phyloP scores from a whole-genome alignment of 495 filamentous ascomycete species.

The Tuber aestivum region DNA sequence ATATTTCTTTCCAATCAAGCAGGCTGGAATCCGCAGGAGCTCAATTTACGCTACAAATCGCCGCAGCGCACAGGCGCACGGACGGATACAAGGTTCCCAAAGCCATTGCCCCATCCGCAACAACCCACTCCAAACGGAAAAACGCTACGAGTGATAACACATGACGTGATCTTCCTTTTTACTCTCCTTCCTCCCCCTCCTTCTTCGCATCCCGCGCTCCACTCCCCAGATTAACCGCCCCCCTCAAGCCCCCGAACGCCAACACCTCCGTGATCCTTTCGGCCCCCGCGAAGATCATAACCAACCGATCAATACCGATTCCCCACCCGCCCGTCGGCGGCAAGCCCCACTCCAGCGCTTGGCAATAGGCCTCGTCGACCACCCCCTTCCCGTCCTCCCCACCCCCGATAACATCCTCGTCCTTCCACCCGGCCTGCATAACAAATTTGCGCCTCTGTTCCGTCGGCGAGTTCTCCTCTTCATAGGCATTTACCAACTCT shows the following conservation, averaged over 20 bases:
- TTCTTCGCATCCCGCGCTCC: constrained; percentile 15
- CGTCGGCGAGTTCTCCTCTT: constrained; percentile 92
- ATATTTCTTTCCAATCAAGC: too few relatives aligned
- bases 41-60: background rate
- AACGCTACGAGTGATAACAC: background rate
- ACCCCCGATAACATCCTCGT: constrained; percentile 29
- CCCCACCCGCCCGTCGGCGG: constrained; percentile 96
- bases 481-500: constrained; percentile 91
- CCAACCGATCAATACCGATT: constrained; percentile 79
- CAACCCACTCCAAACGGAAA: background rate
- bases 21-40: background rate
- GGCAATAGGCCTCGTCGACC: constrained; percentile 77
- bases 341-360: constrained; percentile 77
- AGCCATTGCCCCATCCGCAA: background rate
- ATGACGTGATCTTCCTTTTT: background rate
- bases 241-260: constrained; percentile 74
- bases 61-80: background rate
- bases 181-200: constrained; percentile 12
- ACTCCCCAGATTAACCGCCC: constrained; percentile 37
- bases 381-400: constrained; percentile 38
- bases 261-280: constrained; percentile 74
- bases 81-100: background rate
- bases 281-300: constrained; percentile 77
- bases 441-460: constrained; percentile 80
- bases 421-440: constrained; percentile 48